Evolutionary conservation across 2,329 filamentous ascomycete genomes (phyloP), one percentile per base, ranked within the genome.

Genomic region (Trichoderma cornu-damae): DNA sequence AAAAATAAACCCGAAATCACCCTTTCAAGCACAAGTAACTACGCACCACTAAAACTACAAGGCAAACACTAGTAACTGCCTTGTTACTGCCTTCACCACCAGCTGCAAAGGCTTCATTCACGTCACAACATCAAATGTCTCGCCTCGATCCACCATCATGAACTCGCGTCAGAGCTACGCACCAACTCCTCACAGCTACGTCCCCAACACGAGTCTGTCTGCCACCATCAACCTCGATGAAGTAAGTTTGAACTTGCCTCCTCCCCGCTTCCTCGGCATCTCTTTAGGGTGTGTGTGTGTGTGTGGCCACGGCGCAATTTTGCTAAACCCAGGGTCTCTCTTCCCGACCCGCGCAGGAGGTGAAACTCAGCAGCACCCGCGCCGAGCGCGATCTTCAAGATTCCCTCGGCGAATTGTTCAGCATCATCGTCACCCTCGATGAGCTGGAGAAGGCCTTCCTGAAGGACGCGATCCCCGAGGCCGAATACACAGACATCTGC

Each of bases 401-500:
- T 69, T 97, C 94, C 1, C 84, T 99, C 12, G 94, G 93, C 56
- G 94, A 99, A 73, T 86, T 99, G 22, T 99, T 97, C 74, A 96
- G 92, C 75, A 97, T 99, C 64, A 93, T 99, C 35, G 83, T 96
- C 61, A 97, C 94, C 0, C 79, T 99, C 3, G 94, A 99, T 69
- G 91, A 95, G 62, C 82, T 99, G 1, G 94, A 99, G 68, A 96
- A 95, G 72, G 95, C 93, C 0, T 99, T 96, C 69, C 83, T 99
- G 37, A 95, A 96, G 69, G 94, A 99, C 78, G 93, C 91, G 20
- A 87, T 99, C 50, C 84, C 88, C 5, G 94, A 97, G 73, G 80
- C 81, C 52, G 93, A 96, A 67, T 99, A 99, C 72, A 96, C 92
- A 1, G 94, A 97, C 69, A 96, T 94, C 63, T 99, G 95, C 78